Percentiles rank a stretch among this genome's conserved stretches.
phyloP scores from a whole-genome alignment of 1,284 basidiomycete genomes.

The Mycosarcoma mackinlayi region DNA sequence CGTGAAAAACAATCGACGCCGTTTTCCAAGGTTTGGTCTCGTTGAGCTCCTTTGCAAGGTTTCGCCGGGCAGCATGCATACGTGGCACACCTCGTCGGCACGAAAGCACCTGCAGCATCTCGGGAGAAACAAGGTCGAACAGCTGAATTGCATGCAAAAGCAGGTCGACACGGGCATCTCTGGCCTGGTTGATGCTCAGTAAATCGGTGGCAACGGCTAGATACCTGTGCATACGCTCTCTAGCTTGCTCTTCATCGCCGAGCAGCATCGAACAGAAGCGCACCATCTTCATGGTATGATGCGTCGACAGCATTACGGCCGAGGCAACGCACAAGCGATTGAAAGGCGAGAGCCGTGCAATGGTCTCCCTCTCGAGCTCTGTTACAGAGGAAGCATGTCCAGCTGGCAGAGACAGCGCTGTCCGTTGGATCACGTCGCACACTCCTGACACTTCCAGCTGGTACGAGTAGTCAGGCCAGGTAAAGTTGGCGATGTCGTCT shows the following conservation, averaged over 20 bases:
- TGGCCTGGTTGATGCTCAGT: conserved; percentile 13
- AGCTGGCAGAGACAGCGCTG: conserved; percentile 1
- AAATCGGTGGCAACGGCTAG: conserved; percentile 15
- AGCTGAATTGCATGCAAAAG: conserved; percentile 24
- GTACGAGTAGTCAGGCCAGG: conserved; percentile 9
- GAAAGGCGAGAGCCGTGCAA: conserved; percentile 15
- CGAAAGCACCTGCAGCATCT: conserved; percentile 23
- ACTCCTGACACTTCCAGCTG: conserved; percentile 5
- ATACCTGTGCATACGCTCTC: conserved; percentile 5
- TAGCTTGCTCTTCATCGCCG: conserved; percentile 14
- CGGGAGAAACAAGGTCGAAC: conserved; percentile 17
- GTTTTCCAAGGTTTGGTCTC: conserved; percentile 11
- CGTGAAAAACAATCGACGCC: conserved; percentile 12
- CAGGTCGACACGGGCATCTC: conserved; percentile 18
- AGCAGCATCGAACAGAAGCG: conserved; percentile 24
- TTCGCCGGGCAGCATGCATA: conserved; percentile 15
- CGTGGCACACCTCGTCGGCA: conserved; percentile 19
- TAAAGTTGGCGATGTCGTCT: neutral
- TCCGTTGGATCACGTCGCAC: conserved; percentile 11
- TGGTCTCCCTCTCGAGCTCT: neutral
- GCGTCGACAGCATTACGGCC: conserved; percentile 16
- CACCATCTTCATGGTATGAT: conserved; percentile 23
- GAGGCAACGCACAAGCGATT: conserved; percentile 22
- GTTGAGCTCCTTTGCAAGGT: conserved; percentile 10
- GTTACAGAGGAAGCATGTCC: conserved; percentile 1